Evolutionary conservation across 2,329 filamentous ascomycete genomes (phyloP), one percentile per base, ranked within the genome.

Genomic region (Lasiodiplodia gonubiensis): DNA sequence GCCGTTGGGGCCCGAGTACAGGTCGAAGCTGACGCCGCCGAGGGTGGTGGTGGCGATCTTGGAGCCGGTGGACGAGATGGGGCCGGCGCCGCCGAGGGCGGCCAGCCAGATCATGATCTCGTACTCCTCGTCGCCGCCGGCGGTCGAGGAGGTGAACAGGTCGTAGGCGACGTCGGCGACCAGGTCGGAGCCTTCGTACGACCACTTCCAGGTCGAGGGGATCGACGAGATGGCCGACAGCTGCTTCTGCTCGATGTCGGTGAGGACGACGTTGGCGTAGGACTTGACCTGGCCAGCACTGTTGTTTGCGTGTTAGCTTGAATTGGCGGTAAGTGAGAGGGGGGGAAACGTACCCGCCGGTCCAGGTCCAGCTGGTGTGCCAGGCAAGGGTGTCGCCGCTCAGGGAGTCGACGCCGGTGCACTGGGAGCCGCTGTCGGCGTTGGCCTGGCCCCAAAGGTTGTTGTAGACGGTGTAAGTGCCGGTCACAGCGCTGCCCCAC

Each of bases 61-160:
- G 21, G 78, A 79, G 61, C 86, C 86, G 37, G 81, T 88, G 61
- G 75, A 81, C 67, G 88, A 87, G 79, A 89, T 87, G 27, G 86
- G 86, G 5, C 86, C 86, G 2, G 85, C 86, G 61, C 84, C 84
- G 30, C 85, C 86, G 53, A 88, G 76, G 35, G 85, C 85, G 3
- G 80, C 84, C 54, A 89, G 80, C 88, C 88, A 90, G 70, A 90
- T 83, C 88, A 90, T 90, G 71, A 90, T 80, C 77, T 90, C 88
- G 73, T 86, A 89, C 71, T 86, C 80, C n/a, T 81, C 74, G 55
- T 70, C 74, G 51, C 80, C 81, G 35, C 77, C 77, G 1, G 85
- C 80, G 21, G 80, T 80, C 51, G 83, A 80, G 8, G 80, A 79
- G 18, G 86, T 87, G 78, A 90, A 90, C 61, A 89, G 76, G 74